These are phyloP conservation scores for Phytopythium chamaehyphon DNA, from an alignment of 352 stramenopile genomes.

Conservation along the genomic window DNA sequence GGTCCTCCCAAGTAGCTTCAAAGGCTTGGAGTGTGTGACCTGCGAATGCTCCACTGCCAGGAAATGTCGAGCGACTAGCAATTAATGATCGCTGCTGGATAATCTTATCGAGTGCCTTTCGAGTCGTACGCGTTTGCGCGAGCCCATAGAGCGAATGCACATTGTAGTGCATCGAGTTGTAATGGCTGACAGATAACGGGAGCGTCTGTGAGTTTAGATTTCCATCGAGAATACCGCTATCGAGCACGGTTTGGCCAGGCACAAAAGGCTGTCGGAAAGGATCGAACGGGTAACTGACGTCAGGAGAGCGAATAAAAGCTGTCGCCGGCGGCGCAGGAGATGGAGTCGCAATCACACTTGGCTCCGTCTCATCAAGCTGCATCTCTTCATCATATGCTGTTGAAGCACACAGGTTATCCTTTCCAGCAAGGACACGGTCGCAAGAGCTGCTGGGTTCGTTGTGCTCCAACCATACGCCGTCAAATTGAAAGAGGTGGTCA, in stretches of 20 bases:
- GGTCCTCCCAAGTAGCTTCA: slow-evolving; percentile 70
- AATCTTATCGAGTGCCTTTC: slow-evolving; percentile 38
- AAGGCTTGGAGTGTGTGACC: slow-evolving; percentile 58
- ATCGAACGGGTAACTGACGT: slow-evolving; percentile 78
- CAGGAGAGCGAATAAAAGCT: slow-evolving; percentile 58
- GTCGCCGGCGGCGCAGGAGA: neutral
- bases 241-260: slow-evolving; percentile 39
- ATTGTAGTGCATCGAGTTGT: slow-evolving; percentile 81
- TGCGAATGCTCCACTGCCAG: slow-evolving; percentile 51
- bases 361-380: neutral
- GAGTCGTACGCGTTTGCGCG: slow-evolving; percentile 50
- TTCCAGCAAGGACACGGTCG: slow-evolving; percentile 32
- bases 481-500: slow-evolving; percentile 53
- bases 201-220: slow-evolving; percentile 80
- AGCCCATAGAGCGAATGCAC: slow-evolving; percentile 83
- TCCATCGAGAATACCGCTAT: slow-evolving; percentile 29
- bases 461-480: slow-evolving; percentile 83
- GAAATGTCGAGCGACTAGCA: slow-evolving; percentile 65
- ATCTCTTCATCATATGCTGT: neutral
- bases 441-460: slow-evolving; percentile 79
- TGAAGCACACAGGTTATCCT: slow-evolving; percentile 31
- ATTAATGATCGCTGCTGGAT: slow-evolving; percentile 58
- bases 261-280: slow-evolving; percentile 77
- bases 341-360: neutral
- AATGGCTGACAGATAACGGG: slow-evolving; percentile 64